Base-by-base conservation (phyloP, 78 protist genomes). In the slime mould (Dictyostelium discoideum) region DNA sequence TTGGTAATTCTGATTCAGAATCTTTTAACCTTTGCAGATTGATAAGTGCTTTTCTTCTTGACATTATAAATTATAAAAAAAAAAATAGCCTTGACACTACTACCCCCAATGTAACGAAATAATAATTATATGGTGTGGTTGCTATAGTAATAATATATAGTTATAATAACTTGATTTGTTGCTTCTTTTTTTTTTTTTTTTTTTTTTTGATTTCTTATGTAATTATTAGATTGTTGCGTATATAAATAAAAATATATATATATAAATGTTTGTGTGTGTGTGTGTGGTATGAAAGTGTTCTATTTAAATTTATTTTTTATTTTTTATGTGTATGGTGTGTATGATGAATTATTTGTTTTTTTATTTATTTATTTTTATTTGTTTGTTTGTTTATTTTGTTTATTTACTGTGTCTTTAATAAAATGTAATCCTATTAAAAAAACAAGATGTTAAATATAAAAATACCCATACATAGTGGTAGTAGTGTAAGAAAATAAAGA, bases 31-130 rank as follows among this genome's bases (percentile, higher is more conserved):
- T 60, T 9, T 80, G 77, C 18, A 89, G 81, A 67, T 82, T 82
- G 20, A 89, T 89, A 6, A 89, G 74, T 42, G 76, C 65, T 50
- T 89, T 89, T 24, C 94, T 32, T 72, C 94, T 89, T 13, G 79
- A 77, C 94, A 89, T 89, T 9, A 48, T 20, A 14, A n/a, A 65
- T 26, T 13, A 26, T 6, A 22, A 78, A 78, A 14, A 7, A 26
- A 14, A 22, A 78, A 78, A 32, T 8, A 54, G 0, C 60, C 60
- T 48, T 42, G 6, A 54, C 22, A 54, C 65, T 54, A 54, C 65
- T 54, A 54, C 65, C 22, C 10, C 65, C 65, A 54, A 54, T 54
- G 65, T 54, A 54, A 54, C 16, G n/a, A 42, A 48, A 54, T 54
- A 48, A 54, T 54, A 54, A 54, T 54, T 54, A 54, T 54, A 0